phyloP scores from a whole-genome alignment of 2,329 filamentous ascomycete species.

The Venturia effusa region DNA sequence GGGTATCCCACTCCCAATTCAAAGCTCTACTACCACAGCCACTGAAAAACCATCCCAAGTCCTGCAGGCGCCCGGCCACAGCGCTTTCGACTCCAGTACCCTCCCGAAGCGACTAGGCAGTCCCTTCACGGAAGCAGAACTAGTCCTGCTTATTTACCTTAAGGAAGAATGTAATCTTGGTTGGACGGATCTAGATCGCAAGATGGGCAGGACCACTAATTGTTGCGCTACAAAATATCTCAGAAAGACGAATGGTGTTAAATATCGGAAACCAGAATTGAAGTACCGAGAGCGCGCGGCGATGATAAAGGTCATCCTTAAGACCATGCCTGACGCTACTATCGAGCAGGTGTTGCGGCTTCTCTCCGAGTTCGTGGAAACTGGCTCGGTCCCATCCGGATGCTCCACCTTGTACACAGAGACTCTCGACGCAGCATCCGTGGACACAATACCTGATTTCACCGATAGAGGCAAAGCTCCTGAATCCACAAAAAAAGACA shows the following conservation, averaged over 20 bases:
- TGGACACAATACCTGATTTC: background rate
- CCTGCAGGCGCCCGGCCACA: background rate
- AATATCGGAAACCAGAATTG: background rate
- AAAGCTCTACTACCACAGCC: background rate
- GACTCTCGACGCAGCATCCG: background rate
- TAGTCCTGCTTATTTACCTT: conserved; percentile 5
- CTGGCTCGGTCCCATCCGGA: background rate
- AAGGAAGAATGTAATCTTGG: background rate
- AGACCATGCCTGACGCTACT: background rate
- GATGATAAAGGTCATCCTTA: background rate
- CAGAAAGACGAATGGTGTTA: background rate
- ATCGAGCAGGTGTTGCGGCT: background rate
- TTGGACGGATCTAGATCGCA: conserved; percentile 3
- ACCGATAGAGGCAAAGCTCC: background rate
- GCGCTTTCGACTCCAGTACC: background rate
- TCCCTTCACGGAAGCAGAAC: conserved; percentile 8
- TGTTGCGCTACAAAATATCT: conserved; percentile 5
- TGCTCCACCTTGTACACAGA: background rate
- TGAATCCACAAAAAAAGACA: background rate
- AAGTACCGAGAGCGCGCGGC: conserved; percentile 1
- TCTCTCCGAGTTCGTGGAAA: background rate
- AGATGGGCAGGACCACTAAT: conserved; percentile 5
- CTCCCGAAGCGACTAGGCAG: background rate
- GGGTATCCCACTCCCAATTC: background rate
- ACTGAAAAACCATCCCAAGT: background rate